Percentiles rank a stretch among this genome's conserved stretches.
Conservation (phyloP, 2,329 filamentous ascomycete species). For the Fusarium xyrophilum region DNA sequence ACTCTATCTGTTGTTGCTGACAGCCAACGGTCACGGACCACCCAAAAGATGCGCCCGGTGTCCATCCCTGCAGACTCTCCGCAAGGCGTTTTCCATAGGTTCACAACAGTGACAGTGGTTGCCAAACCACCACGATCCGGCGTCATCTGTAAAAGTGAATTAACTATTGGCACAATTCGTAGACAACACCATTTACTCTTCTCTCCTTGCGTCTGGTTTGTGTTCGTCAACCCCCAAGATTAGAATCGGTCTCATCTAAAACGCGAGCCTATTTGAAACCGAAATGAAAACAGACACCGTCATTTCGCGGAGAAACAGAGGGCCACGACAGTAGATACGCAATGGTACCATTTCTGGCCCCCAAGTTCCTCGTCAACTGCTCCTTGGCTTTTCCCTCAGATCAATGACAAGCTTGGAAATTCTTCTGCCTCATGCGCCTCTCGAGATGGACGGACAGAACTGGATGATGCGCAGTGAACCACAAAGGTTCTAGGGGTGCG, state of each 20-base stretch:
- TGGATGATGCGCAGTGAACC: conserved; percentile 16
- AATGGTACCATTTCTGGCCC: conserved; percentile 22
- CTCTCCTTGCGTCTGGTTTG: conserved; percentile 17
- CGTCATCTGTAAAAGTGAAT: conserved; percentile 24
- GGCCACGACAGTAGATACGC: conserved; percentile 37
- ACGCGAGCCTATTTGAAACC: conserved; percentile 6
- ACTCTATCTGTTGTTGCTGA: conserved; percentile 23
- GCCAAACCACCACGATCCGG: conserved; percentile 22
- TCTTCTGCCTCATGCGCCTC: conserved; percentile 27
- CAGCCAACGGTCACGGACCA: conserved; percentile 30
- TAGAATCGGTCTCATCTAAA: neutral
- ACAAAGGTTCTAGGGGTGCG: conserved; percentile 28
- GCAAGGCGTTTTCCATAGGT: conserved; percentile 46
- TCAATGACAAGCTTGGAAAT: conserved; percentile 30
- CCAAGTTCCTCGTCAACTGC: conserved; percentile 11
- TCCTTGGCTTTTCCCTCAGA: conserved; percentile 6
- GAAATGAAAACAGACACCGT: conserved; percentile 2
- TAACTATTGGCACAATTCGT: neutral
- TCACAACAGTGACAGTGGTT: conserved; percentile 37
- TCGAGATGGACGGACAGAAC: neutral
- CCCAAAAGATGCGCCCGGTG: conserved; percentile 12
- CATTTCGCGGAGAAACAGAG: conserved; percentile 10
- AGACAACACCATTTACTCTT: conserved; percentile 23
- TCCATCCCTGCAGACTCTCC: conserved; percentile 38
- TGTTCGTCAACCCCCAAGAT: conserved; percentile 8